phyloP scores from a whole-genome alignment of 768 basidiomycete species.

The Naganishia randhawae region DNA sequence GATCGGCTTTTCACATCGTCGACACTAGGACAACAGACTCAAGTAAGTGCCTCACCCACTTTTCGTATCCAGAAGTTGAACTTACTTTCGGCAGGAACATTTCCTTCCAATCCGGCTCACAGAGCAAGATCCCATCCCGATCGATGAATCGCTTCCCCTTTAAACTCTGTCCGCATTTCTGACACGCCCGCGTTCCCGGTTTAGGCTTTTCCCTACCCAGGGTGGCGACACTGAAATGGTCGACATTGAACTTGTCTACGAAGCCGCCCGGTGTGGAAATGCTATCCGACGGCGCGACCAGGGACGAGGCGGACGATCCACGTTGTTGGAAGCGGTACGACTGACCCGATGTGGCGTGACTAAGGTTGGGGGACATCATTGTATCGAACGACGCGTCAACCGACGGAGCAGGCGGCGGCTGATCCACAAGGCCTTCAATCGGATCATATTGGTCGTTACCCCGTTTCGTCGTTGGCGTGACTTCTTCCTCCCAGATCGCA shows the following conservation, averaged over 20 bases:
- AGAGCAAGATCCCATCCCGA: conserved; percentile 73
- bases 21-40: conserved; percentile 59
- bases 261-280: conserved; percentile 55
- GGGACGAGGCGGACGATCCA: conserved; percentile 5
- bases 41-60: conserved; percentile 22
- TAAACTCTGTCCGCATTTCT: conserved; percentile 66
- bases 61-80: conserved; percentile 17
- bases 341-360: not conserved
- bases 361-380: conserved; percentile 19
- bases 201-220: not conserved
- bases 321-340: conserved; percentile 4
- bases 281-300: conserved; percentile 28
- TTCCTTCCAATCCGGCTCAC: conserved; percentile 90
- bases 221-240: not conserved
- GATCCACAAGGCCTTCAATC: conserved; percentile 20
- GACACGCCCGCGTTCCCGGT: conserved; percentile 54
- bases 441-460: not conserved
- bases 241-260: not conserved
- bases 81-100: conserved; percentile 88
- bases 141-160: conserved; percentile 73
- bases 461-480: not conserved
- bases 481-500: not conserved
- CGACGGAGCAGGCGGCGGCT: not conserved
- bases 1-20: conserved; percentile 78
- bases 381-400: not conserved